These are phyloP conservation scores for Xylaria sp. DNA, from an alignment of 495 filamentous ascomycete genomes.

Conservation along the genomic window DNA sequence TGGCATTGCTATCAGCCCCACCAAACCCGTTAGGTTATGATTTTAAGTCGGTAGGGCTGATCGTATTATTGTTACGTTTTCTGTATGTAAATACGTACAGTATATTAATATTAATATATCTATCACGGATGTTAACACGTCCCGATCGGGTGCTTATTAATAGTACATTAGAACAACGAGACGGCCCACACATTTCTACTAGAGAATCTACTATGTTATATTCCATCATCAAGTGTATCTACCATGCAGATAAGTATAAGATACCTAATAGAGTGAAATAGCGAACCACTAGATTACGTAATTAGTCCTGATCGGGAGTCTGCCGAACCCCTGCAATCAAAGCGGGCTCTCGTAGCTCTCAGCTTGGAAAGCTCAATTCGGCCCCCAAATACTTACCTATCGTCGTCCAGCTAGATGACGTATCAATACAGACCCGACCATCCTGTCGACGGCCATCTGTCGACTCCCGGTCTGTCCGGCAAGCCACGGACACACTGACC, in stretches of 20 bases:
- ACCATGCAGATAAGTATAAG: background rate
- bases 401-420: slow-evolving; percentile 1
- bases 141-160: background rate
- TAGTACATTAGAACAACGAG: background rate
- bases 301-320: background rate
- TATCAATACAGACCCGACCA: background rate
- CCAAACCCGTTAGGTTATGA: background rate
- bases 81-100: no score
- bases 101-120: background rate
- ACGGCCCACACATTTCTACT: background rate
- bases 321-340: background rate
- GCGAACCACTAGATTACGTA: background rate
- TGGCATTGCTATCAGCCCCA: slow-evolving; percentile 5
- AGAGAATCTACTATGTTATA: background rate
- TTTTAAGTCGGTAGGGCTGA: slow-evolving; percentile 14
- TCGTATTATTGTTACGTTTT: background rate
- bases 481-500: background rate
- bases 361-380: background rate
- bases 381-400: slow-evolving; percentile 14
- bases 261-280: background rate
- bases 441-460: background rate
- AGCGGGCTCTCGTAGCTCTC: background rate
- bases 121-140: background rate
- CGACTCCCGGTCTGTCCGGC: background rate
- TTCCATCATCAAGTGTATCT: background rate